Evolutionary conservation across 768 basidiomycete species (phyloP).

Genomic region (Suillus alpinus): DNA sequence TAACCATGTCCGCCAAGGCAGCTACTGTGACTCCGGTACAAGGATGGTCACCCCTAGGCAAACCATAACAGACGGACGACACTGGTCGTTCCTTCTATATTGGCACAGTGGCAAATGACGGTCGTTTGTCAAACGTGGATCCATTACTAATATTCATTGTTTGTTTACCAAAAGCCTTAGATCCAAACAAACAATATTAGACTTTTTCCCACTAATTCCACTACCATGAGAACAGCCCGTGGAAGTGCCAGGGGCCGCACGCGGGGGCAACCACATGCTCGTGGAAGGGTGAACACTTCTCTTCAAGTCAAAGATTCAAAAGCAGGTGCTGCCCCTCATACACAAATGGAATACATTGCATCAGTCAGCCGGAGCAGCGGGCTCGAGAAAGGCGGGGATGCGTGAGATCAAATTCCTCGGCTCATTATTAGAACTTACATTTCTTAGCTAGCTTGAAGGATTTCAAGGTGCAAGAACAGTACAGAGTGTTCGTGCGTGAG

Average conservation of each 20-base stretch:
- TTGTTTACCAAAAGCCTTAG: not conserved
- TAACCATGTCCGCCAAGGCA: not conserved
- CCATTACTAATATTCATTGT: too few relatives aligned
- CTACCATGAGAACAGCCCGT: not conserved
- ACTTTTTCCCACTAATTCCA: not conserved
- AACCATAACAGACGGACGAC: not conserved
- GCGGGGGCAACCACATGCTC: not conserved
- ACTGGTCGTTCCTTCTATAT: not conserved
- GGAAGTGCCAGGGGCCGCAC: not conserved
- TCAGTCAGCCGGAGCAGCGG: conserved; percentile 79
- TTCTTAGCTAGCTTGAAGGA: conserved; percentile 57
- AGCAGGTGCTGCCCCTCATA: not conserved
- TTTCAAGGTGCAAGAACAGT: conserved; percentile 59
- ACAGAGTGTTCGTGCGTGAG: conserved; percentile 57
- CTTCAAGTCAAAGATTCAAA: not conserved
- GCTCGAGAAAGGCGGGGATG: conserved; percentile 69
- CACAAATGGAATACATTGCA: conserved; percentile 61
- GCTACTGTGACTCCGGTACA: not conserved
- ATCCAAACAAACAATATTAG: not conserved
- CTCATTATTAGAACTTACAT: not conserved
- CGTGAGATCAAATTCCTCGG: conserved; percentile 44
- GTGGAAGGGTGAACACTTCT: not conserved
- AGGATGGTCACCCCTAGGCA: not conserved
- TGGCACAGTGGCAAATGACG: not conserved
- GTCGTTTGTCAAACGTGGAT: not conserved